phyloP scores from a whole-genome alignment of 2,329 filamentous ascomycete species.

The Trichoderma brevicompactum region DNA sequence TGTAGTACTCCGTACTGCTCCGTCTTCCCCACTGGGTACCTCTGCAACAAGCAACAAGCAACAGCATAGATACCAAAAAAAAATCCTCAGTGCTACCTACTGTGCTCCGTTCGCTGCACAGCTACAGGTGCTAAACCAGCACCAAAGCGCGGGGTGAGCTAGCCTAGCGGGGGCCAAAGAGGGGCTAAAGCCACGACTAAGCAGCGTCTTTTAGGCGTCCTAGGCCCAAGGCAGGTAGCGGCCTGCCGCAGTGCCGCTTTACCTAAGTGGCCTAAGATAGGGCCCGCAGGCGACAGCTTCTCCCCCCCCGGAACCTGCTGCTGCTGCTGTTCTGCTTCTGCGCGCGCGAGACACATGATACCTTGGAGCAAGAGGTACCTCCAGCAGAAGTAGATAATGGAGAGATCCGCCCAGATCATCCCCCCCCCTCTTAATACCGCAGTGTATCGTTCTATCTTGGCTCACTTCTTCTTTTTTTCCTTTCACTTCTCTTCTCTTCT shows the following conservation, averaged over 20 bases:
- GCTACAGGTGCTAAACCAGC: not conserved
- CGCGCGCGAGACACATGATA: too few species aligned
- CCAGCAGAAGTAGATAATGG: not conserved
- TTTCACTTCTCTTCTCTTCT: not conserved
- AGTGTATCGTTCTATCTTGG: not conserved
- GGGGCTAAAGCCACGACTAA: not conserved
- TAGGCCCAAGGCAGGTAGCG: not conserved
- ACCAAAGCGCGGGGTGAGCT: constrained; percentile 24
- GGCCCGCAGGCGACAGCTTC: too few species aligned
- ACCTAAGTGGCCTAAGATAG: not conserved
- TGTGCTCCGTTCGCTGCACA: too few species aligned
- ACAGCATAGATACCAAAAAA: not conserved
- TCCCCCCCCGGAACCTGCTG: too few species aligned
- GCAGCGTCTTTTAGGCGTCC: not conserved
- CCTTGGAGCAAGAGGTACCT: too few species aligned
- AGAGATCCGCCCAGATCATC: not conserved
- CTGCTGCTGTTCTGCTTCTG: too few species aligned
- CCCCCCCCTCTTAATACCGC: constrained; percentile 22
- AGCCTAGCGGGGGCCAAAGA: constrained; percentile 13
- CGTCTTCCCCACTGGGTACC: not conserved
- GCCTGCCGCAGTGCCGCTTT: not conserved
- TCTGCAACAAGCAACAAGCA: not conserved
- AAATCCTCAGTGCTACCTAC: too few species aligned
- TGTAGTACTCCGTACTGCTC: not conserved
- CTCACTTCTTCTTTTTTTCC: not conserved